Conservation (phyloP, 2,329 filamentous ascomycete species). For the Phialemoniopsis sp. region DNA sequence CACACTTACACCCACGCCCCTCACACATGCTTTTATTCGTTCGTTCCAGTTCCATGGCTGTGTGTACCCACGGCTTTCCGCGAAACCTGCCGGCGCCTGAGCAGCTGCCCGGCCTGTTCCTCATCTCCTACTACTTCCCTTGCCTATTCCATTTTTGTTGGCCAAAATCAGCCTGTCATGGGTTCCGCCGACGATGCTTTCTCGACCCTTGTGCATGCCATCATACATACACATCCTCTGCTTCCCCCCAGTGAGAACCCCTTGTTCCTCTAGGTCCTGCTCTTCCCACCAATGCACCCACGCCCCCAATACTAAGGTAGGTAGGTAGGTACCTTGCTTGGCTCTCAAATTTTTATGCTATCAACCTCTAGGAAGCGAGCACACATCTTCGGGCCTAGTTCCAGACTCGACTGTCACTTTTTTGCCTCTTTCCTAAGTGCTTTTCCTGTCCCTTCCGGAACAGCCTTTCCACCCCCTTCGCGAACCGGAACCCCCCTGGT, state of each 20-base stretch:
- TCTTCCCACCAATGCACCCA: not conserved
- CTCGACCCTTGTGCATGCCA: constrained; percentile 7
- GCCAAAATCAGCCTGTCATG: constrained; percentile 7
- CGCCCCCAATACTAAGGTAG: not conserved
- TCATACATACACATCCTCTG: constrained; percentile 6
- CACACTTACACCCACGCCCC: no score
- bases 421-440: constrained; percentile 13
- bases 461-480: constrained; percentile 8
- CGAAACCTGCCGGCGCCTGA: constrained; percentile 13
- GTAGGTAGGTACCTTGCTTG: not conserved
- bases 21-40: no score
- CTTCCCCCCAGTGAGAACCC: constrained; percentile 4
- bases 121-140: not conserved
- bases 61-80: constrained; percentile 8
- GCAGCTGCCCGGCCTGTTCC: constrained; percentile 3
- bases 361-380: not conserved
- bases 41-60: constrained; percentile 1
- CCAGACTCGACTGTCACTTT: constrained; percentile 6
- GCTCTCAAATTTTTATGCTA: constrained; percentile 8
- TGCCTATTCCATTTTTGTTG: constrained; percentile 3
- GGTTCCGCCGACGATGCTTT: not conserved
- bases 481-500: constrained; percentile 2
- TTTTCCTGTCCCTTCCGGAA: not conserved
- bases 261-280: not conserved
- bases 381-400: constrained; percentile 4